Evolutionary conservation across 1,284 basidiomycete genomes (phyloP).

Genomic region (Hemileia vastatrix): DNA sequence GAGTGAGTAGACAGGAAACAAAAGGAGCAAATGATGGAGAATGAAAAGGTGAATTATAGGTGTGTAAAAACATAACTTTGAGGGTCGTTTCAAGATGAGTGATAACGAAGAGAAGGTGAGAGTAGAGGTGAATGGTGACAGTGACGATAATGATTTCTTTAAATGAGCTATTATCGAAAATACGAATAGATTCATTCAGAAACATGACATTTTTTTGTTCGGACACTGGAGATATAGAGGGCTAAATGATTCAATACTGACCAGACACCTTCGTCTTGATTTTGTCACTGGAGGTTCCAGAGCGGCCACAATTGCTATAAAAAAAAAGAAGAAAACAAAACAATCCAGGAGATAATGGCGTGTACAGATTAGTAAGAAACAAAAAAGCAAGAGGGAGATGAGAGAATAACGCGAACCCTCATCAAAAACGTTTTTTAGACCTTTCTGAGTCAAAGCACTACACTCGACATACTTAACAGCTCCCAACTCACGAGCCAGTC

Average conservation of each 20-base stretch:
- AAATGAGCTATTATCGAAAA: no score
- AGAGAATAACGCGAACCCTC: slow-evolving; percentile 52
- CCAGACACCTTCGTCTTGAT: slow-evolving; percentile 18
- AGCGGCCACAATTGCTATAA: slow-evolving; percentile 18
- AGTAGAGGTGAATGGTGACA: no score
- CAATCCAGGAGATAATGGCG: background rate
- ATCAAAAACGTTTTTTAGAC: slow-evolving; percentile 99
- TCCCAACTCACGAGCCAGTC: slow-evolving; percentile 86
- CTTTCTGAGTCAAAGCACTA: slow-evolving; percentile 96
- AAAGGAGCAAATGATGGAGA: no score
- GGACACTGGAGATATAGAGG: background rate
- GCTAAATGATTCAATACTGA: background rate
- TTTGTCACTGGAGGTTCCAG: slow-evolving; percentile 23
- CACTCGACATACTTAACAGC: slow-evolving; percentile 99
- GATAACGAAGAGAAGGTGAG: no score
- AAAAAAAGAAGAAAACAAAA: background rate
- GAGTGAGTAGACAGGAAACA: no score
- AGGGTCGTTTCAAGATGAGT: no score
- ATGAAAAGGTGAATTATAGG: no score
- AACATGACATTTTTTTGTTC: no score
- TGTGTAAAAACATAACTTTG: no score
- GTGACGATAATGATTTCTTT: no score
- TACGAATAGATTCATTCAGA: no score
- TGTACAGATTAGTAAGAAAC: background rate
- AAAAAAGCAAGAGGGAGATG: no score